phyloP scores from a whole-genome alignment of 225 moss, liverwort and hornwort species.

The Physcomitrium patens region DNA sequence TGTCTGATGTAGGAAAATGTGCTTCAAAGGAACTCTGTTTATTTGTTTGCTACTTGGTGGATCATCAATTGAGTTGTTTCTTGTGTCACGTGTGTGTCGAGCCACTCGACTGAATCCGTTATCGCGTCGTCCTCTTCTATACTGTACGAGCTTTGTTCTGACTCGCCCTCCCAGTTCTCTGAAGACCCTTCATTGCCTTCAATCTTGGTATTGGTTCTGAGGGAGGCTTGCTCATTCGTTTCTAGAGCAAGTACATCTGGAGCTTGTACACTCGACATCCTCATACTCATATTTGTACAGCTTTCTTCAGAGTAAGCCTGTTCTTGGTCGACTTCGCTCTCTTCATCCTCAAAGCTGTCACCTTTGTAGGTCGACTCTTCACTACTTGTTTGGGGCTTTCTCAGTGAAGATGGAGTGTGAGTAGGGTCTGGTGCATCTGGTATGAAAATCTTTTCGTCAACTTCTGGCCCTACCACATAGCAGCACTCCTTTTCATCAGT shows the following conservation, averaged over 20 bases:
- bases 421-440: slow-evolving; percentile 13
- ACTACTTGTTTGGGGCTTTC: slow-evolving; percentile 34
- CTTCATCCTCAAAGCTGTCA: slow-evolving; percentile 50
- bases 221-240: slow-evolving; percentile 18
- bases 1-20: neutral
- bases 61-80: neutral
- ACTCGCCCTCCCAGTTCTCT: slow-evolving; percentile 38
- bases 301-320: slow-evolving; percentile 56
- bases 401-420: slow-evolving; percentile 6
- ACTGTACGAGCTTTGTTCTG: slow-evolving; percentile 70
- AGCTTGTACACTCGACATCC: slow-evolving; percentile 33
- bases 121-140: slow-evolving; percentile 41
- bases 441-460: slow-evolving; percentile 2
- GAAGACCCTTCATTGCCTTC: slow-evolving; percentile 15
- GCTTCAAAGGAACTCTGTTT: neutral
- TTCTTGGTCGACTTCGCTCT: slow-evolving; percentile 28
- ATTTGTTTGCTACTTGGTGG: neutral
- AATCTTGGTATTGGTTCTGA: slow-evolving; percentile 6
- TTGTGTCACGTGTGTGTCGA: neutral
- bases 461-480: slow-evolving; percentile 4
- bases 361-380: slow-evolving; percentile 49
- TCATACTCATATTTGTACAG: slow-evolving; percentile 36
- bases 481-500: slow-evolving; percentile 20
- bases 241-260: slow-evolving; percentile 12
- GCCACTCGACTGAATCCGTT: slow-evolving; percentile 19